Percentiles rank a stretch among this genome's conserved stretches.
These are phyloP conservation scores for Epichloe glyceriae DNA, from an alignment of 2,329 filamentous ascomycete species.

Conservation along the genomic window DNA sequence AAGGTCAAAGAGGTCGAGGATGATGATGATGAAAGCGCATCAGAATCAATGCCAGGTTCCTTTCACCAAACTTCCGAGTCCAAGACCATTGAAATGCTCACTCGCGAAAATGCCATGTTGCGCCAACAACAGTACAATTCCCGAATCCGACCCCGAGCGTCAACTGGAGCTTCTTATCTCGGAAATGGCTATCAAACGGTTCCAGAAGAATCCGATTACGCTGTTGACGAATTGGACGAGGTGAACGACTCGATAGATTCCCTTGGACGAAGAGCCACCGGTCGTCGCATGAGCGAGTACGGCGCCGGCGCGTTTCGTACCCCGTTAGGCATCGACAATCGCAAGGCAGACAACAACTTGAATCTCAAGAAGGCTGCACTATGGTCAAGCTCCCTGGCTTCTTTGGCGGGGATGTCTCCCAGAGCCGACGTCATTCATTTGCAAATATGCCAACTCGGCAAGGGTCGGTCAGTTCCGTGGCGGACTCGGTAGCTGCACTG, in stretches of 20 bases:
- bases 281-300: slow-evolving; percentile 45
- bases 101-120: slow-evolving; percentile 49
- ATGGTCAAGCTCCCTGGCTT: slow-evolving; percentile 64
- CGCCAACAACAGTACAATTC: slow-evolving; percentile 35
- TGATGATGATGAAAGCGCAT: slow-evolving; percentile 47
- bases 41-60: slow-evolving; percentile 33
- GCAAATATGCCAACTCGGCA: slow-evolving; percentile 55
- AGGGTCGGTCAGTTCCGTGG: slow-evolving; percentile 47
- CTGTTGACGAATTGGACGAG: slow-evolving; percentile 61
- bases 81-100: slow-evolving; percentile 50
- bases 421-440: slow-evolving; percentile 71
- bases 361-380: slow-evolving; percentile 50
- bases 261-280: slow-evolving; percentile 32
- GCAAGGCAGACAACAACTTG: slow-evolving; percentile 47
- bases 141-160: slow-evolving; percentile 44
- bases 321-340: slow-evolving; percentile 41
- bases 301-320: slow-evolving; percentile 32
- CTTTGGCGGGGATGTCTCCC: slow-evolving; percentile 48
- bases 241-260: slow-evolving; percentile 36
- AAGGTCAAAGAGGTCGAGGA: slow-evolving; percentile 61
- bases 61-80: slow-evolving; percentile 43
- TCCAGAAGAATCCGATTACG: slow-evolving; percentile 55
- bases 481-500: slow-evolving; percentile 34
- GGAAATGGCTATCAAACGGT: slow-evolving; percentile 46
- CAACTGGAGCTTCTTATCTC: slow-evolving; percentile 40